Conservation (phyloP, 345 rosid genomes). For the Limnanthes douglasii region DNA sequence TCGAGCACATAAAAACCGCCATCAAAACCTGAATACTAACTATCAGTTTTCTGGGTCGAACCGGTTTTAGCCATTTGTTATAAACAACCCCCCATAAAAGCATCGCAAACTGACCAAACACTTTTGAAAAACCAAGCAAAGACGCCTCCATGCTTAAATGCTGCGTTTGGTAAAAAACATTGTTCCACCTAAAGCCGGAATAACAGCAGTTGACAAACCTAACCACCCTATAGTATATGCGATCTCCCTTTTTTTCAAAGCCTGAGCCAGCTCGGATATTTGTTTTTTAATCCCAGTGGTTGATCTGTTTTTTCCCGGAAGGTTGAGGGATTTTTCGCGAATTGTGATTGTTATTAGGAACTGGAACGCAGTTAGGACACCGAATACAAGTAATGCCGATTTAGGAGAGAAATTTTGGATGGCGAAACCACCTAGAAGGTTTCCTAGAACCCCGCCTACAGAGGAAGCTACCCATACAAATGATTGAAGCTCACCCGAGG, state of each 20-base stretch:
- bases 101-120: constrained; percentile 70
- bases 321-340: constrained; percentile 47
- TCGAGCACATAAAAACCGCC: constrained; percentile 54
- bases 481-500: constrained; percentile 58
- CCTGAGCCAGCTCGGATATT: constrained; percentile 37
- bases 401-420: constrained; percentile 30
- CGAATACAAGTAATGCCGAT: constrained; percentile 42
- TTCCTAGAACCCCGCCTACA: constrained; percentile 80
- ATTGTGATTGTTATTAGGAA: constrained; percentile 40
- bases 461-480: constrained; percentile 79
- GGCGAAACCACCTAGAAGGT: constrained; percentile 58
- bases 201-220: constrained; percentile 53
- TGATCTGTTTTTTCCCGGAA: constrained; percentile 35
- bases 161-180: constrained; percentile 92
- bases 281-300: constrained; percentile 41
- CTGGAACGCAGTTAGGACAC: constrained; percentile 33
- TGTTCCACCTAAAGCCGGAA: constrained; percentile 77
- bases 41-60: constrained; percentile 51
- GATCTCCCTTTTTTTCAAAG: constrained; percentile 48
- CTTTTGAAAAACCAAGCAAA: constrained; percentile 62
- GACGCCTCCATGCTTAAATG: constrained; percentile 40
- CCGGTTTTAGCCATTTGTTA: constrained; percentile 32
- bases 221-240: constrained; percentile 57
- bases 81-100: constrained; percentile 68
- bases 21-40: constrained; percentile 46